Percentiles rank a stretch among this genome's conserved stretches.
Evolutionary conservation across 225 moss, liverwort and hornwort species (phyloP).

Genomic region (Lunularia cruciata): DNA sequence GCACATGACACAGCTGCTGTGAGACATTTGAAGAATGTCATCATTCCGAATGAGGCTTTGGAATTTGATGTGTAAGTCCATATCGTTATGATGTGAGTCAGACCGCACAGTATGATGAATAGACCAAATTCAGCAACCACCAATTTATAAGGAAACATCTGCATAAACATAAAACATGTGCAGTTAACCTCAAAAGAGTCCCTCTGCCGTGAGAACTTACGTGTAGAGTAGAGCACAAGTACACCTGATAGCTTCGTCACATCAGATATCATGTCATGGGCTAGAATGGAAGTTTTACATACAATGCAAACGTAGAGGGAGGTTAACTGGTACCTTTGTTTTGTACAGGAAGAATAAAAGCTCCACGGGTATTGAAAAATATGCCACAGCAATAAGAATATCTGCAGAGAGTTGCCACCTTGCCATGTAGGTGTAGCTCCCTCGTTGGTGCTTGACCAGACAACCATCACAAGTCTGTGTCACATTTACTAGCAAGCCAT

Average conservation of each 20-base stretch:
- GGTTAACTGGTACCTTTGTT: slow-evolving; percentile 28
- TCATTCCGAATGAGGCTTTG: slow-evolving; percentile 48
- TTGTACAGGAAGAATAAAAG: slow-evolving; percentile 83
- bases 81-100: slow-evolving; percentile 69
- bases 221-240: neutral
- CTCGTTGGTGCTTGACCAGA: slow-evolving; percentile 16
- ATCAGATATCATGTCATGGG: neutral
- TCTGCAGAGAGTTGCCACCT: slow-evolving; percentile 83
- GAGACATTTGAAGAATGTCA: slow-evolving; percentile 79
- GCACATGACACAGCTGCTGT: slow-evolving; percentile 74
- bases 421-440: slow-evolving; percentile 56
- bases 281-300: too few species aligned
- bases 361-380: slow-evolving; percentile 89
- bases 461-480: slow-evolving; percentile 29
- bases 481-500: slow-evolving; percentile 25
- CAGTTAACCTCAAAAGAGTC: too few species aligned
- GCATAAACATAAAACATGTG: slow-evolving; percentile 25
- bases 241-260: neutral
- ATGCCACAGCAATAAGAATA: slow-evolving; percentile 84
- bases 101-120: slow-evolving; percentile 73
- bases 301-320: too few species aligned
- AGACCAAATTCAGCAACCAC: slow-evolving; percentile 70
- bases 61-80: slow-evolving; percentile 63
- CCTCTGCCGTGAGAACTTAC: too few species aligned
- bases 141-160: slow-evolving; percentile 86